Evolutionary conservation across 768 basidiomycete species (phyloP), one percentile per base, ranked within the genome.

Genomic region (Zangia roseola): DNA sequence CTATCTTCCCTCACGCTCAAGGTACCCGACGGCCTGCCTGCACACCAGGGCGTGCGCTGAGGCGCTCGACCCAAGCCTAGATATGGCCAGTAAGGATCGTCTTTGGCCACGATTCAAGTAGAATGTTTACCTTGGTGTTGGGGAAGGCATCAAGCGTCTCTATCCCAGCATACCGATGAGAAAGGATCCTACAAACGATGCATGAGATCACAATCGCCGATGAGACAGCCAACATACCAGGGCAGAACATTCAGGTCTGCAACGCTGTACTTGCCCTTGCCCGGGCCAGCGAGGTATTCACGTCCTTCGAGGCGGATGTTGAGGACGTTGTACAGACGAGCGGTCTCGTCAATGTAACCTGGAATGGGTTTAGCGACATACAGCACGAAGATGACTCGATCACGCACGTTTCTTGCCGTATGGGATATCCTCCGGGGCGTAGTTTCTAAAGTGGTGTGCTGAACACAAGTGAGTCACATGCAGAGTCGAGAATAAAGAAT

Each of bases 301-400:
- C 87, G 79, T 44, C 74, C 80, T 38, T 74, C 66, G n/a, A 94
- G 78, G 20, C 87, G 81, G 41, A 84, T 81, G 59, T 94, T 83
- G 36, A 94, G 77, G 4, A 94, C 93, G n/a, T 80, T 72, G 62
- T 88, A 93, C 19, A 94, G 75, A 21, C 94, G 81, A 57, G 81
- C 83, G 3, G 89, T 88, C 74, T 95, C 94, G 23, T 90, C 82
- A 19, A 73, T 56, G 68, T 90, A 94, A 43, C 91, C 83, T 82
- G 44, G 62, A 51, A 58, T 62, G 46, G 61, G 41, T 41, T 53
- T 6, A 28, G 41, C n/a, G 40, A 35, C n/a, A 24, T 17, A 38
- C 8, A 28, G 16, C 10, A 43, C 7, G 36, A 24, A 39, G 43
- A 34, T 23, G 2, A 10, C 6, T 19, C 25, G 7, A 8, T 19